A percentile compares a stretch with the other conserved stretches of the same genome.
These are phyloP conservation scores for Alternaria angustiovoidea DNA, from an alignment of 2,329 filamentous ascomycete genomes.

Conservation along the genomic window DNA sequence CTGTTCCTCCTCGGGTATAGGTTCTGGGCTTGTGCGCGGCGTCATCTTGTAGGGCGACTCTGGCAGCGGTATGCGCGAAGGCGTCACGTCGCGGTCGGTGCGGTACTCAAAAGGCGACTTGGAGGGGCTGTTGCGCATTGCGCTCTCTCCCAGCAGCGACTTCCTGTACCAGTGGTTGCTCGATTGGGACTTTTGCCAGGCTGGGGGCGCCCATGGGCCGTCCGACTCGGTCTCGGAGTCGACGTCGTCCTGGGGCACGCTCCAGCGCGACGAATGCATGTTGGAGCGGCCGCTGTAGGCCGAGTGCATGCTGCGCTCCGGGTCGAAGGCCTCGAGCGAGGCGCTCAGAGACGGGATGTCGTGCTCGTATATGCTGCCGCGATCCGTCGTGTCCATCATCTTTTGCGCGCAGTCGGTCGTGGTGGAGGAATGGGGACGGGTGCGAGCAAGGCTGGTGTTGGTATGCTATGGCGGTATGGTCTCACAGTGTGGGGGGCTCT, in stretches of 20 bases:
- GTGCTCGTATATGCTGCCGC: constrained; percentile 47
- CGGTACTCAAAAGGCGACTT: constrained; percentile 68
- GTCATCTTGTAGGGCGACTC: constrained; percentile 66
- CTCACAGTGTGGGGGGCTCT: constrained; percentile 31
- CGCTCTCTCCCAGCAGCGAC: constrained; percentile 50
- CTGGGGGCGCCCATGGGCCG: constrained; percentile 70
- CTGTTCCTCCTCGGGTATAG: constrained; percentile 44
- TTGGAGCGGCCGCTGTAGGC: constrained; percentile 64
- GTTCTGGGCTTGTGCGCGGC: constrained; percentile 62
- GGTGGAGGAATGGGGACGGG: constrained; percentile 14
- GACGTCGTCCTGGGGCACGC: constrained; percentile 46
- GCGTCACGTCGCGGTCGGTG: constrained; percentile 59
- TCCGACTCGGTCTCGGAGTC: constrained; percentile 57
- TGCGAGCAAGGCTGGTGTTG: constrained; percentile 29
- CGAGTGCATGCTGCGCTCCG: constrained; percentile 48
- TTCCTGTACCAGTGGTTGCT: constrained; percentile 67
- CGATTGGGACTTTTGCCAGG: constrained; percentile 62
- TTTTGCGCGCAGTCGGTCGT: constrained; percentile 19
- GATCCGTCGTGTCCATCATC: constrained; percentile 45
- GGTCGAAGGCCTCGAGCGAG: constrained; percentile 51
- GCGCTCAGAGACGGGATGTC: constrained; percentile 51
- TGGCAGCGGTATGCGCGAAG: constrained; percentile 67
- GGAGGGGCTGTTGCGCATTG: constrained; percentile 53
- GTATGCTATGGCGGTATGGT: constrained; percentile 32
- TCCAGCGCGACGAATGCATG: constrained; percentile 63